A percentile compares a stretch with the other conserved stretches of the same genome.
Evolutionary conservation across 2,329 filamentous ascomycete genomes (phyloP).

Genomic region (Venturia carpophila): DNA sequence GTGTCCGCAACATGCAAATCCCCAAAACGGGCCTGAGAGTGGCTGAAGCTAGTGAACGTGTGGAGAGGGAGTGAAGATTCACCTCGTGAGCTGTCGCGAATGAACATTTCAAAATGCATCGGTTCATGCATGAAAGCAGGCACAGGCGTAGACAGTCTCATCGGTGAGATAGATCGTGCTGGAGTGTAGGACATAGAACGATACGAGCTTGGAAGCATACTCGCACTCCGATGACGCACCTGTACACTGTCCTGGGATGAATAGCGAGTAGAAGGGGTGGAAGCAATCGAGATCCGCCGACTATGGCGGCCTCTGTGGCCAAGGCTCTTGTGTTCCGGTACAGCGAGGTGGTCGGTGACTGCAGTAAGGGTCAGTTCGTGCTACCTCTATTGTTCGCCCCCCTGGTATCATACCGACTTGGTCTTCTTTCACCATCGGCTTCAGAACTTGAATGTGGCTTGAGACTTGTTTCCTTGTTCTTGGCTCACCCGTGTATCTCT

Average conservation of each 20-base stretch:
- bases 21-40: neutral
- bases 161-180: neutral
- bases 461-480: slow-evolving; percentile 54
- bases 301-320: slow-evolving; percentile 7
- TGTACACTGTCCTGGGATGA: slow-evolving; percentile 4
- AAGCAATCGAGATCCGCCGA: neutral
- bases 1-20: neutral
- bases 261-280: neutral
- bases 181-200: slow-evolving; percentile 5
- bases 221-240: neutral
- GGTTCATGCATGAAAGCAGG: slow-evolving; percentile 6
- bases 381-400: neutral
- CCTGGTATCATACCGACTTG: slow-evolving; percentile 37
- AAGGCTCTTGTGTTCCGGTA: slow-evolving; percentile 2
- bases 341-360: neutral
- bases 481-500: slow-evolving; percentile 44
- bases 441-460: slow-evolving; percentile 56
- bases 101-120: slow-evolving; percentile 11
- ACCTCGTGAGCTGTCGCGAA: neutral
- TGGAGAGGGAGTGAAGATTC: slow-evolving; percentile 2
- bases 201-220: slow-evolving; percentile 7
- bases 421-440: slow-evolving; percentile 46
- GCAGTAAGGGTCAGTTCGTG: neutral
- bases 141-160: neutral
- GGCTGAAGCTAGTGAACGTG: slow-evolving; percentile 10